A percentile compares a stretch with the other conserved stretches of the same genome.
phyloP scores from a whole-genome alignment of 108 stramenopile genomes.

The Fragilaria radians region DNA sequence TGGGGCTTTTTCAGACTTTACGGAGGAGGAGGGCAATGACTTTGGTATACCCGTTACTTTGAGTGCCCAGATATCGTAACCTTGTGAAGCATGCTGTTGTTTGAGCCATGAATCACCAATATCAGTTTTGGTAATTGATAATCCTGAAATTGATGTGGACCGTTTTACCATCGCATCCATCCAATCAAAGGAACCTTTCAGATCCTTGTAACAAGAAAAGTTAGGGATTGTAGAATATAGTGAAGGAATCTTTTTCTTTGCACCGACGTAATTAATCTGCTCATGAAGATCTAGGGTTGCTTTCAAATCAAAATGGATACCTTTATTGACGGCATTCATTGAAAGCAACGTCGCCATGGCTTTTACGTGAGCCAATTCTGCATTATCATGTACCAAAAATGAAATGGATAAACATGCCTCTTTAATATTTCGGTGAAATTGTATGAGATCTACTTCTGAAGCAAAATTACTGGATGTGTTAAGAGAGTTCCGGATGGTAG shows the following conservation, averaged over 20 bases:
- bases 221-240: background rate
- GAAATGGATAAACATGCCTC: background rate
- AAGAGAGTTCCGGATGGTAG: background rate
- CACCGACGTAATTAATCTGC: background rate
- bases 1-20: background rate
- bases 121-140: constrained; percentile 4
- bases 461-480: background rate
- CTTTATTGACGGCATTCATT: background rate
- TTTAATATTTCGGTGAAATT: background rate
- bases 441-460: background rate
- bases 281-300: background rate
- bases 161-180: constrained; percentile 5
- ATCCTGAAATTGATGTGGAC: background rate
- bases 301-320: background rate
- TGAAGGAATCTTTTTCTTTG: background rate
- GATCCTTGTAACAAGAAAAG: constrained; percentile 12
- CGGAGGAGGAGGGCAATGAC: too few species aligned
- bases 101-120: constrained; percentile 36
- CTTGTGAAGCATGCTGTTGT: constrained; percentile 4
- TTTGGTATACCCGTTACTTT: constrained; percentile 21
- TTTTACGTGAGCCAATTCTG: background rate
- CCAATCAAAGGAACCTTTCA: constrained; percentile 2
- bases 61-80: constrained; percentile 37
- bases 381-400: background rate
- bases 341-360: background rate